Base-by-base conservation (phyloP, 2,329 filamentous ascomycete genomes). In the Claviceps sp. region DNA sequence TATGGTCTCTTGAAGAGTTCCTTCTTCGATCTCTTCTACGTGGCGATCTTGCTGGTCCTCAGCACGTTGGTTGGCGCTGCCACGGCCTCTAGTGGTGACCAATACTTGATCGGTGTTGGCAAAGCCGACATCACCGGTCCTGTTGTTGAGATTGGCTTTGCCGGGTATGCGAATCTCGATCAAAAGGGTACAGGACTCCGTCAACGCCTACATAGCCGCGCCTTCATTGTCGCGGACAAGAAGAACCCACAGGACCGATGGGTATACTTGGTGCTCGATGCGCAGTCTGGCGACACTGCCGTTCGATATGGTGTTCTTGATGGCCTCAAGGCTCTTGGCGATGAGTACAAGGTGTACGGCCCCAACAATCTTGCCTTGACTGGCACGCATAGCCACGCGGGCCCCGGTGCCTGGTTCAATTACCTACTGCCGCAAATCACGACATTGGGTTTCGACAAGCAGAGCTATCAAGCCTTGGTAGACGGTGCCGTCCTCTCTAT, bases 391-490 rank as follows among this genome's bases (percentile, higher is more conserved):
- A 93, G 87, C 26, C 91, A 97, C 69, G 84, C 89, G 24, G 91
- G 90, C 0, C 90, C 91, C 0, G 91, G 87, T 2, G 91, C 86
- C 5, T 97, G 89, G 89, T 75, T 94, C 64, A 97, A 97, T 68
- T 97, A 96, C 64, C 76, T 97, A 10, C 74, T 96, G 5, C 91
- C 90, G 7, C 90, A 96, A 64, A 85, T 97, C 57, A 93, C 91
- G 0, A 90, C 83, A 61, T 77, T 85, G 54, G 91, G 91, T 0
- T 96, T 95, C 60, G 78, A 89, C 67, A 81, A 82, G 61, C 87
- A 94, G 66, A 94, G 87, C 61, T 95, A 95, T 62, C 77, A 84
- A 57, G 89, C 91, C 30, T 89, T 97, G 56, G 89, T 97, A 0
- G 82, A 93, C 59, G 91, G 91, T 1, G 84, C 88, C 1, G 64